A percentile compares a stretch with the other conserved stretches of the same genome.
phyloP scores from a whole-genome alignment of 495 filamentous ascomycete species.

The Hypoxylon cercidicola region DNA sequence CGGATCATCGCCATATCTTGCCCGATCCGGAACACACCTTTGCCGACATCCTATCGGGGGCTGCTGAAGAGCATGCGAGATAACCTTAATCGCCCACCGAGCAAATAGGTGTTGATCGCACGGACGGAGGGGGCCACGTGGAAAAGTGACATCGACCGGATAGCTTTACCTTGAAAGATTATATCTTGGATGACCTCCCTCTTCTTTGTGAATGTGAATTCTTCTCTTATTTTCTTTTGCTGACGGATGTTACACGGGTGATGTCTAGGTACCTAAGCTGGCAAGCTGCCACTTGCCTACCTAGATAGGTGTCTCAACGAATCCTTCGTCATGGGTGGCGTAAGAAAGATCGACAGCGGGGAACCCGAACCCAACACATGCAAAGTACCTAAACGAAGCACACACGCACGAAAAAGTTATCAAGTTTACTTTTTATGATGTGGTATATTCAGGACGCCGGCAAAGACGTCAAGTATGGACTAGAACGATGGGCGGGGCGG shows the following conservation, averaged over 20 bases:
- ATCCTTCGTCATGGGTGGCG: not conserved
- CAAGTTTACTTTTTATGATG: too few relatives aligned
- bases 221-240: too few relatives aligned
- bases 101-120: not conserved
- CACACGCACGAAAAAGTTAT: not conserved
- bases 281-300: too few relatives aligned
- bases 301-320: too few relatives aligned
- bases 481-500: too few relatives aligned
- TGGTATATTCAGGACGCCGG: too few relatives aligned
- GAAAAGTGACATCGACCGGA: not conserved
- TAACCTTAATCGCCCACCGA: conserved; percentile 7
- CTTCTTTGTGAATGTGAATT: too few relatives aligned
- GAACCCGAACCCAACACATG: not conserved
- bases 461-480: too few relatives aligned
- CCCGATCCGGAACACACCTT: conserved; percentile 2
- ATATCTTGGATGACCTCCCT: too few relatives aligned
- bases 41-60: not conserved
- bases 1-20: not conserved
- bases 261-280: too few relatives aligned
- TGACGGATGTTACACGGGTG: too few relatives aligned
- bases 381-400: not conserved
- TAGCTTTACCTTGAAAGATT: not conserved
- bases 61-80: conserved; percentile 4
- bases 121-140: conserved; percentile 1
- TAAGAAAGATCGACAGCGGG: conserved; percentile 13